A percentile compares a stretch with the other conserved stretches of the same genome.
These are phyloP conservation scores for Lindgomyces ingoldianus DNA, from an alignment of 495 filamentous ascomycete genomes.

Conservation along the genomic window DNA sequence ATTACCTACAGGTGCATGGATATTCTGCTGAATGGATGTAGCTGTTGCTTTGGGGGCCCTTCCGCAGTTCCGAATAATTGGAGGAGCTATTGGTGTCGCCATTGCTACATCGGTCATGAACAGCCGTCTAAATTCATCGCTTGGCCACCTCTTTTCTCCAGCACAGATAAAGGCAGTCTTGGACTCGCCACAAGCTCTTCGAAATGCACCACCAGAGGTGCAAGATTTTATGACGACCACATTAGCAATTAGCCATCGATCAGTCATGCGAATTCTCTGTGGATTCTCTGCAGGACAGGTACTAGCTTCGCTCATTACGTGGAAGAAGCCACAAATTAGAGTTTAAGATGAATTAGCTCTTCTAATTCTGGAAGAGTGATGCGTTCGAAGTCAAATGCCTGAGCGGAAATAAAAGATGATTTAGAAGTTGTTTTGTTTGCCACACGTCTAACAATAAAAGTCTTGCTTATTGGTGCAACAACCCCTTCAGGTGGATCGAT, in stretches of 20 bases:
- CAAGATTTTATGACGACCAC: neutral
- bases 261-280: neutral
- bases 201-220: neutral
- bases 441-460: too few species aligned
- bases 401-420: too few species aligned
- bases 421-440: too few species aligned
- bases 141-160: neutral
- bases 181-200: neutral
- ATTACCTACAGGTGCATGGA: neutral
- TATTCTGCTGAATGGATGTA: neutral
- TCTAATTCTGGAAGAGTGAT: too few species aligned
- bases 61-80: conserved; percentile 2
- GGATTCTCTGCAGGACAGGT: neutral
- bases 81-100: conserved; percentile 1
- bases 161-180: neutral
- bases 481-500: too few species aligned
- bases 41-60: conserved; percentile 4
- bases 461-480: too few species aligned
- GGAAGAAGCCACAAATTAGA: neutral
- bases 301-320: neutral
- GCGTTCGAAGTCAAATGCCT: too few species aligned
- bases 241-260: neutral
- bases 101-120: neutral
- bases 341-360: neutral
- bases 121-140: neutral